Evolutionary conservation across 2,329 filamentous ascomycete species (phyloP).

Genomic region (Penicillium sp.): DNA sequence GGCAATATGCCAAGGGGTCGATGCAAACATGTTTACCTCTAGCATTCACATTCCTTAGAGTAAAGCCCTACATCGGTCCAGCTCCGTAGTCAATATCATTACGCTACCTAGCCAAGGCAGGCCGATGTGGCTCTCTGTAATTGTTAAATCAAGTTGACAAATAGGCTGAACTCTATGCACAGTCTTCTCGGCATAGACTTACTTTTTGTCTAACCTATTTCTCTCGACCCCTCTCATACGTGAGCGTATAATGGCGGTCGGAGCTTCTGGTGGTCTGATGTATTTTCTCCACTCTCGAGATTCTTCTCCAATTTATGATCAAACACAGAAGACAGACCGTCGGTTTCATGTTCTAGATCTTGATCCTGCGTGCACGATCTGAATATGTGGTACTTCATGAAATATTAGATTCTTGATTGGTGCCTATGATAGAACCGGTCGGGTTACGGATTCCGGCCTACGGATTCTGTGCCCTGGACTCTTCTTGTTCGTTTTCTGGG

Average conservation of each 20-base stretch:
- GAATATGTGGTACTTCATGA: not conserved
- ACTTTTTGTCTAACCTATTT: not conserved
- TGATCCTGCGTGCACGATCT: not conserved
- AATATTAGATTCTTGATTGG: not conserved
- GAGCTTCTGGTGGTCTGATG: not conserved
- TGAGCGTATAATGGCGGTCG: not conserved
- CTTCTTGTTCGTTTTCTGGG: no score
- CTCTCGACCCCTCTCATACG: not conserved
- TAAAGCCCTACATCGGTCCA: no score
- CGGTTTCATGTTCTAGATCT: not conserved
- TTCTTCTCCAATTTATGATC: not conserved
- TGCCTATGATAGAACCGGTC: not conserved
- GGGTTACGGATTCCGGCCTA: no score
- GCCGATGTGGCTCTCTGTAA: not conserved
- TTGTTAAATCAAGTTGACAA: not conserved
- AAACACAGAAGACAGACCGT: not conserved
- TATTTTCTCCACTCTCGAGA: not conserved
- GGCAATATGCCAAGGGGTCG: not conserved
- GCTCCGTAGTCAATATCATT: no score
- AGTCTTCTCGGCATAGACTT: not conserved
- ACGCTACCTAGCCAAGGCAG: no score
- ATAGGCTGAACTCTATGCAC: slow-evolving; percentile 1
- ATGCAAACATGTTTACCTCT: not conserved
- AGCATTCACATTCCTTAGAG: not conserved
- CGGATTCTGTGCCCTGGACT: no score